Base-by-base conservation (phyloP, 805 yeast genomes). In the Dipodascus geniculatus region DNA sequence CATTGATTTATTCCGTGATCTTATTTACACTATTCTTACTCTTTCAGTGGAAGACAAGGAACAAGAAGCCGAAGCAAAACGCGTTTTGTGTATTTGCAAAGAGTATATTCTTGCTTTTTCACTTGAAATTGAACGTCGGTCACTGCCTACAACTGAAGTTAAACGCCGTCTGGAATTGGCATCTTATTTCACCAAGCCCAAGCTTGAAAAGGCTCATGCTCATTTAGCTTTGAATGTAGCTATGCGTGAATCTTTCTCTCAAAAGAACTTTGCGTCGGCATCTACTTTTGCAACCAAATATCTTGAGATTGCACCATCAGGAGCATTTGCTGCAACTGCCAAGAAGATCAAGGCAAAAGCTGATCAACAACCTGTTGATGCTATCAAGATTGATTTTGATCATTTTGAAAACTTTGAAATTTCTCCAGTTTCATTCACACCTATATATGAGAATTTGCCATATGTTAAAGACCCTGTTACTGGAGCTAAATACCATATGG, bases 161-260 rank as follows among this genome's bases (percentile, higher is more conserved):
- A 85, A 88, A 69, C 85, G 98, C 58, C 90, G 88, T 68, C 76
- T 93, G 65, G 98, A 93, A 69, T 74, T 93, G 60, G 98, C 99
- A 3, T 95, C 98, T 0, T 91, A 91, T 71, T 95, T 93, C 74
- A 88, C 99, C 14, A 82, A 80, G 65, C 83, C 90, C 23, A 79
- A 85, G 59, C 77, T 93, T 61, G 87, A 85, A 58, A 82, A 86
- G 35, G 83, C 85, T 4, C 99, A 93, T 69, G 80, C 85, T 56
- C 80, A 84, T 53, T 84, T 88, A 64, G 96, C 98, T 11, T 75
- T 89, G 62, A 95, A 88, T 68, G 96, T 89, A 54, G 99, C 99
- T 42, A 86, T 91, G 93, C 82, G 85, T 48, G 95, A 87, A 73
- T 81, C 93, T 42, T 89, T 87, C 77, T 87, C 85, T 67, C 76